Base-by-base conservation (phyloP, 176 grass and related monocot genomes). In the Lolium multiflorum region DNA sequence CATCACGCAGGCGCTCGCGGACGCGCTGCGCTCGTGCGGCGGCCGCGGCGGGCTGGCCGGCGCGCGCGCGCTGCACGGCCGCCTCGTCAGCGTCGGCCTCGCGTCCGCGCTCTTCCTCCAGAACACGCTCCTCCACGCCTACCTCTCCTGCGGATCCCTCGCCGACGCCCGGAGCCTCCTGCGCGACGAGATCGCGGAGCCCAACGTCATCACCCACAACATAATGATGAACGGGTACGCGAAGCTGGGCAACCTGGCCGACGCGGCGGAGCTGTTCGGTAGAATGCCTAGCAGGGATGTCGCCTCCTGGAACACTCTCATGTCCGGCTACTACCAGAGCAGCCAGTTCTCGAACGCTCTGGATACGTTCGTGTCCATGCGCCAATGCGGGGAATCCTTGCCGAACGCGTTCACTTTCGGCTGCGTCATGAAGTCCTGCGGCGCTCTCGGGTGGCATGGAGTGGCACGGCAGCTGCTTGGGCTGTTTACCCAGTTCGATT, bases 231-330 rank as follows among this genome's bases (percentile, higher is more conserved):
- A 92, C 0, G 88, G 96, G 11, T 87, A 91, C 14, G 65, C 73
- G 4, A 96, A 98, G 75, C 81, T 84, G 20, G 96, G 91, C 52
- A 25, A 41, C 11, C 90, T 94, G 81, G 22, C 41, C 47, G 88
- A 92, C 4, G 96, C 93, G 4, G 90, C 28, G 7, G 82, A 92
- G 58, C 16, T 98, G 92, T 98, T 98, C 74, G 96, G 86, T 49
- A 89, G 91, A 94, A 98, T 98, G 93, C 88, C 88, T 0, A 77
- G 71, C 3, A 87, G 93, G 6, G 93, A 98, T 78, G 76, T 88
- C 22, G 82, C 88, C 20, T 94, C 96, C 6, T 98, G 96, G 96
- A 98, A 98, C 80, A 94, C 96, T 0, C 82, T 98, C 78, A 91
- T 98, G 93, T 92, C 84, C 5, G 90, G 86, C 14, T 98, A 96